Conservation (phyloP, 1,284 basidiomycete genomes). For the Microbotryum lychnidis-dioicae region DNA sequence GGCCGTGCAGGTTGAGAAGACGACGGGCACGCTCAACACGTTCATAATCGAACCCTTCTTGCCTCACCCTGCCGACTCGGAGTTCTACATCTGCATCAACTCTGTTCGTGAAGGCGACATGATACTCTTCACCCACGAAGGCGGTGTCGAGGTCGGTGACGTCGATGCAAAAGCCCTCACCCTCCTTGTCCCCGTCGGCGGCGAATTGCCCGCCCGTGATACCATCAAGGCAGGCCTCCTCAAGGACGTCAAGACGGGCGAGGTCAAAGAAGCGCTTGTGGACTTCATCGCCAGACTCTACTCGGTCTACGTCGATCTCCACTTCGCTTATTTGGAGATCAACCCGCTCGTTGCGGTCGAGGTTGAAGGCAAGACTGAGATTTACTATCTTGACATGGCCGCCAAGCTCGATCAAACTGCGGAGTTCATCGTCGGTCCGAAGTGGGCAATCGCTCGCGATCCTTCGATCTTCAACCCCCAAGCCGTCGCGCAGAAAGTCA, state of each 20-base stretch:
- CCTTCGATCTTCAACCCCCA: constrained; percentile 59
- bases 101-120: constrained; percentile 90
- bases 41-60: constrained; percentile 99
- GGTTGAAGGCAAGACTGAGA: constrained; percentile 73
- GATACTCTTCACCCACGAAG: constrained; percentile 98
- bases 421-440: constrained; percentile 94
- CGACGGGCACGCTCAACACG: constrained; percentile 88
- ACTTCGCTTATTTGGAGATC: constrained; percentile 94
- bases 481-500: constrained; percentile 41
- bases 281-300: constrained; percentile 95
- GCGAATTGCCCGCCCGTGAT: constrained; percentile 66
- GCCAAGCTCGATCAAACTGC: constrained; percentile 99
- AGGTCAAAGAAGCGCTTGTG: constrained; percentile 75
- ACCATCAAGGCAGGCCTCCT: constrained; percentile 67
- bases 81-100: constrained; percentile 98
- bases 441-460: constrained; percentile 97
- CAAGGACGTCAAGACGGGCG: constrained; percentile 60
- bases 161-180: constrained; percentile 96
- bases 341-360: constrained; percentile 96
- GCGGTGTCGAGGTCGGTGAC: constrained; percentile 97
- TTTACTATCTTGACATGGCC: constrained; percentile 98
- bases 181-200: constrained; percentile 67
- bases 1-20: constrained; percentile 66
- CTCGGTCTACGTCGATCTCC: constrained; percentile 72
- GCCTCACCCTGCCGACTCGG: constrained; percentile 84